A percentile compares a stretch with the other conserved stretches of the same genome.
These are phyloP conservation scores for Leishmania aethiopica DNA, from an alignment of 208 protist species.

Conservation along the genomic window DNA sequence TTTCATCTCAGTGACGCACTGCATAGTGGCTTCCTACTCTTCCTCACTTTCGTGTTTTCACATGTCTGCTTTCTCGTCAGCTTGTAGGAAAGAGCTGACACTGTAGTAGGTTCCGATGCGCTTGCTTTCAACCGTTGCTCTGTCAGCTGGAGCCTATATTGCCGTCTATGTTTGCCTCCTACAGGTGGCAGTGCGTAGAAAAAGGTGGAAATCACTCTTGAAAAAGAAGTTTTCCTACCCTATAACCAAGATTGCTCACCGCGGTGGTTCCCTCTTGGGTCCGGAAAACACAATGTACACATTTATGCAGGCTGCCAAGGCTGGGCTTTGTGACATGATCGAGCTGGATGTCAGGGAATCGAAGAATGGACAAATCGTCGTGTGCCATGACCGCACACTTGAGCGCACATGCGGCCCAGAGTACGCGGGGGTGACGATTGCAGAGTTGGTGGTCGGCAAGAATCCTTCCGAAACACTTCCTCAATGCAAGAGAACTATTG, in stretches of 20 bases:
- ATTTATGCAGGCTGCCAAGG: conserved; percentile 50
- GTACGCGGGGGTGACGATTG: conserved; percentile 34
- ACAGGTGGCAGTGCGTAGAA: conserved; percentile 22
- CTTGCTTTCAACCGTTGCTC: background rate
- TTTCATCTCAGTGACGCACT: background rate
- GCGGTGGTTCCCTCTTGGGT: conserved; percentile 69
- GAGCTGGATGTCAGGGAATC: conserved; percentile 77
- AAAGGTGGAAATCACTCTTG: conserved; percentile 27
- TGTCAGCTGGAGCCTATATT: conserved; percentile 26
- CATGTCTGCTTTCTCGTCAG: background rate
- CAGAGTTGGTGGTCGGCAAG: conserved; percentile 51
- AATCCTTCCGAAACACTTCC: conserved; percentile 56
- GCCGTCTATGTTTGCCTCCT: conserved; percentile 20
- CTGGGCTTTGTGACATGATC: conserved; percentile 61
- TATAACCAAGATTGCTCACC: conserved; percentile 67
- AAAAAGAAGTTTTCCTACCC: conserved; percentile 68
- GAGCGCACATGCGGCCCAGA: conserved; percentile 44
- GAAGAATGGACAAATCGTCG: conserved; percentile 71
- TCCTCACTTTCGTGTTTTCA: background rate
- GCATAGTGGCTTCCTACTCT: background rate
- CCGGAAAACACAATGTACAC: conserved; percentile 87
- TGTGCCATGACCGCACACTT: conserved; percentile 65
- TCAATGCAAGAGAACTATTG: conserved; percentile 51
- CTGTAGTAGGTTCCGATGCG: background rate
- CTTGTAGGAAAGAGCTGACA: background rate